Conservation (phyloP, 2,329 filamentous ascomycete genomes). For the Fusarium mundagurra region DNA sequence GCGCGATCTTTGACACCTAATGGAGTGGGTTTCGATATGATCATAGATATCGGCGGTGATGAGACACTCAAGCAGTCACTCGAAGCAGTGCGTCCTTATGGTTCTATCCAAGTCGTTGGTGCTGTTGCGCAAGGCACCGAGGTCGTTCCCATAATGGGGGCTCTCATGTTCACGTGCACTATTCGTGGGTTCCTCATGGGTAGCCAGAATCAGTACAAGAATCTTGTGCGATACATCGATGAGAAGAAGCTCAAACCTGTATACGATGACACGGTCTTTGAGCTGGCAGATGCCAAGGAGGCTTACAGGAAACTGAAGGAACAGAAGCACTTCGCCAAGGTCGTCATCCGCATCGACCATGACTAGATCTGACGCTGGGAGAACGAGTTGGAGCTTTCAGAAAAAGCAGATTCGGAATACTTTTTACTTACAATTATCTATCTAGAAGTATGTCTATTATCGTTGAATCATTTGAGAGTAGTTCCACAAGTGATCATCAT, state of each 20-base stretch:
- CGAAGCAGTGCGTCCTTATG: conserved; percentile 55
- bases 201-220: conserved; percentile 41
- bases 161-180: conserved; percentile 41
- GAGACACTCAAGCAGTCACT: conserved; percentile 67
- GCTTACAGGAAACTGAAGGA: conserved; percentile 47
- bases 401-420: neutral
- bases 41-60: conserved; percentile 73
- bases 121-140: conserved; percentile 39
- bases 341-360: conserved; percentile 45
- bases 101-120: conserved; percentile 48
- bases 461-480: neutral
- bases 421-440: neutral
- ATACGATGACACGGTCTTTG: conserved; percentile 46
- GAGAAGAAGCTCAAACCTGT: conserved; percentile 45
- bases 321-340: conserved; percentile 51
- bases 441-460: neutral
- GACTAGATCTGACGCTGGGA: accelerated
- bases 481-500: neutral
- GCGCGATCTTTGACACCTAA: conserved; percentile 60
- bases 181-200: conserved; percentile 45
- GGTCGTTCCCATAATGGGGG: conserved; percentile 38
- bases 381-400: neutral
- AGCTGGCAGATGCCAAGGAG: conserved; percentile 44
- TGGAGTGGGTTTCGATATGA: conserved; percentile 66
- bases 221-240: conserved; percentile 47